Percentiles rank a stretch among this genome's conserved stretches.
These are phyloP conservation scores for Ichthyophthirius multifiliis DNA, from an alignment of 169 alveolate genomes.

Conservation along the genomic window DNA sequence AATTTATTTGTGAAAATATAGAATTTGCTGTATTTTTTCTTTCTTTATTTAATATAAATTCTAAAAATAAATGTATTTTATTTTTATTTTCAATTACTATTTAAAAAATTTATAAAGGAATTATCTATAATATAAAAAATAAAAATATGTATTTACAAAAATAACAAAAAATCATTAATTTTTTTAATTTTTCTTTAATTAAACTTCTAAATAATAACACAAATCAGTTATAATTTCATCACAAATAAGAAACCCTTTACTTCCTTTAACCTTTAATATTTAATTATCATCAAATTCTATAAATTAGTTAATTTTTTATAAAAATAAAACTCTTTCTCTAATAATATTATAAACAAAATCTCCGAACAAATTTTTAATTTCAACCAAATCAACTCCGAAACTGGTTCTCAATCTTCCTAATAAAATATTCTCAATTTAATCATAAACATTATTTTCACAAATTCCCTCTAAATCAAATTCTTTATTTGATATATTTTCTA, in stretches of 20 bases:
- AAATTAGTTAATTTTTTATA: neutral
- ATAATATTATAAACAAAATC: neutral
- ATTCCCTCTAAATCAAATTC: neutral
- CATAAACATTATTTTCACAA: neutral
- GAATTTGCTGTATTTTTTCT: no score
- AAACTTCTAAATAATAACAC: neutral
- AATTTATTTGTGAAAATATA: no score
- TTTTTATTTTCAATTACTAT: no score
- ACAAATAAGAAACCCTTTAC: slow-evolving; percentile 24
- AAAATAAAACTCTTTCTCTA: neutral
- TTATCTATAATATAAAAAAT: no score
- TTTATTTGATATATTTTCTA: neutral
- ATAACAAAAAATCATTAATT: neutral
- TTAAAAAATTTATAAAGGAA: no score
- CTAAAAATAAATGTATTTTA: no score
- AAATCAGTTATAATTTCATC: slow-evolving; percentile 20
- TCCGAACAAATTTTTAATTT: neutral
- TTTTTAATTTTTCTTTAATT: neutral
- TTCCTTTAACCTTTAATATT: neutral
- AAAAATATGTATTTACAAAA: no score
- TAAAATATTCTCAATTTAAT: neutral
- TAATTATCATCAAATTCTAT: neutral
- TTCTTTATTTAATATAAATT: no score
- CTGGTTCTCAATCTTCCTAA: slow-evolving; percentile 30
- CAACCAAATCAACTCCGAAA: neutral